phyloP scores from a whole-genome alignment of 2,329 filamentous ascomycete species.

The Alternaria sp. region DNA sequence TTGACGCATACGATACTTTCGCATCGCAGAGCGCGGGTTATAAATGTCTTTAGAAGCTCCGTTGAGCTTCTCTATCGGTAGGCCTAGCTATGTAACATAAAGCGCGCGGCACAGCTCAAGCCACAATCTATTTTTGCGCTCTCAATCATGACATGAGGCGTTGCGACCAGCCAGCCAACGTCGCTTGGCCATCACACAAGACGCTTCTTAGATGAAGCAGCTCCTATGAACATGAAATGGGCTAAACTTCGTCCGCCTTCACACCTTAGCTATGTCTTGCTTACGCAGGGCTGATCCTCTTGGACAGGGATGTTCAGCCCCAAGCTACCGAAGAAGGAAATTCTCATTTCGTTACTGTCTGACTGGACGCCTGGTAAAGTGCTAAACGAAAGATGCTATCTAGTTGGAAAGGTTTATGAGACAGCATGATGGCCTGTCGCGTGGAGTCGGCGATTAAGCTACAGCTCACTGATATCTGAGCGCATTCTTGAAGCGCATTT shows the following conservation, averaged over 20 bases:
- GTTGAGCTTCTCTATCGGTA: neutral
- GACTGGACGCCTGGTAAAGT: neutral
- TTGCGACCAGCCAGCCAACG: neutral
- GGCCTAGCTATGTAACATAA: neutral
- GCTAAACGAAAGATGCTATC: neutral
- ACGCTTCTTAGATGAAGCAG: neutral
- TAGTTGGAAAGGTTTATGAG: neutral
- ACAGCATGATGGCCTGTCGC: neutral
- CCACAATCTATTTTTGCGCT: conserved; percentile 2
- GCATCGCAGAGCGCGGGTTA: neutral
- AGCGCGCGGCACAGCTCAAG: conserved; percentile 6
- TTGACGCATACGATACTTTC: neutral
- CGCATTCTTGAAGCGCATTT: neutral
- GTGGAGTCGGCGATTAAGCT: neutral
- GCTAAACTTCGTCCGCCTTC: neutral
- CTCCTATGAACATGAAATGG: neutral
- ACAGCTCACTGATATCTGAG: neutral
- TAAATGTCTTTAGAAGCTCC: neutral
- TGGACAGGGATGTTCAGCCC: neutral
- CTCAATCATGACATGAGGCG: neutral
- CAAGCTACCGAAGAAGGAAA: too few species aligned
- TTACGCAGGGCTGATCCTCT: neutral
- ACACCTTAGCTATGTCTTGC: neutral
- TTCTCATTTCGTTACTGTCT: neutral
- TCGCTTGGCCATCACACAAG: neutral